Percentiles rank a stretch among this genome's conserved stretches.
These are phyloP conservation scores for Kewa caespitosa DNA, from an alignment of 179 eudicot genomes.

Conservation along the genomic window DNA sequence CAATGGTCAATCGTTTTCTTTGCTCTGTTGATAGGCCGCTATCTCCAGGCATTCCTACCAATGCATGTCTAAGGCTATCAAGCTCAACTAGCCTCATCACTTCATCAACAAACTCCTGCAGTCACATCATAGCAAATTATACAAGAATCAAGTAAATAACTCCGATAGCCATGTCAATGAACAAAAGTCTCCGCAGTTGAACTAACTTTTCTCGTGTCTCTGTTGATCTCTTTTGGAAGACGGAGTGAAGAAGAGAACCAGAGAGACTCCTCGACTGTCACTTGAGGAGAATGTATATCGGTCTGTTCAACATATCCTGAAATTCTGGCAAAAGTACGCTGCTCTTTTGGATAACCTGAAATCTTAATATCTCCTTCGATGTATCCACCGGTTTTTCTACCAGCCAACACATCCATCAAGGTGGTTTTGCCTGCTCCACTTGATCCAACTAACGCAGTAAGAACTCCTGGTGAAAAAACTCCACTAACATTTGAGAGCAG, in stretches of 20 bases:
- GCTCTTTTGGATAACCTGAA: slow-evolving; percentile 84
- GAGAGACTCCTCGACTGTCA: slow-evolving; percentile 82
- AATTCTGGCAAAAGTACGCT: slow-evolving; percentile 78
- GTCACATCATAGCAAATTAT: slow-evolving; percentile 11
- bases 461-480: slow-evolving; percentile 89
- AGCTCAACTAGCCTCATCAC: slow-evolving; percentile 89
- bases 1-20: slow-evolving; percentile 88
- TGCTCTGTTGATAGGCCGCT: slow-evolving; percentile 87
- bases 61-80: slow-evolving; percentile 61
- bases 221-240: slow-evolving; percentile 61
- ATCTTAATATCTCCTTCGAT: slow-evolving; percentile 88
- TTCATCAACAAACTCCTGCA: slow-evolving; percentile 88
- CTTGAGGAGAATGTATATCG: slow-evolving; percentile 96
- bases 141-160: neutral
- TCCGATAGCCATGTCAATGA: neutral
- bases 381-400: slow-evolving; percentile 90
- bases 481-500: slow-evolving; percentile 79
- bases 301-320: slow-evolving; percentile 92
- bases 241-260: slow-evolving; percentile 83
- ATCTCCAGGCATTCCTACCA: slow-evolving; percentile 91
- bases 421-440: slow-evolving; percentile 99
- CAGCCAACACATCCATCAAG: slow-evolving; percentile 95
- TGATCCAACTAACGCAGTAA: slow-evolving; percentile 89
- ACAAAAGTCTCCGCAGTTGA: neutral
- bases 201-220: slow-evolving; percentile 55